phyloP scores from a whole-genome alignment of 345 rosid genomes.

The Dimocarpus longan region DNA sequence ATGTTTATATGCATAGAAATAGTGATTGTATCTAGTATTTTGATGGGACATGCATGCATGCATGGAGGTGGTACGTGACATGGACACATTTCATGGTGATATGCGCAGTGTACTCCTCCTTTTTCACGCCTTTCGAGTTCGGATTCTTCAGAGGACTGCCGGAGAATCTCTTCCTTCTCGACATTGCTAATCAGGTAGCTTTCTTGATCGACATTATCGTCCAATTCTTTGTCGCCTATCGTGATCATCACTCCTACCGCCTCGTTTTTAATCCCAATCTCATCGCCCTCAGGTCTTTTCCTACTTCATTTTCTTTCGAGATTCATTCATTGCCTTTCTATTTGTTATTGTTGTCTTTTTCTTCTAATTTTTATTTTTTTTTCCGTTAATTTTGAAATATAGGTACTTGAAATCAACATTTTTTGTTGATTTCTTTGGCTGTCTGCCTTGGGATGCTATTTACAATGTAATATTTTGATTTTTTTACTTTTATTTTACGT shows the following conservation, averaged over 20 bases:
- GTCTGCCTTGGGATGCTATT: constrained; percentile 86
- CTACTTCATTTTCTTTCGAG: background rate
- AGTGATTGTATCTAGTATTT: background rate
- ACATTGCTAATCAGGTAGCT: constrained; percentile 69
- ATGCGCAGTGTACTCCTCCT: constrained; percentile 89
- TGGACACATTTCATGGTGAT: constrained; percentile 78
- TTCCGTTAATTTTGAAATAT: background rate
- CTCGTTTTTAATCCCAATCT: constrained; percentile 53
- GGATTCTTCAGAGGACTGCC: constrained; percentile 88
- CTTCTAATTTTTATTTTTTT: background rate
- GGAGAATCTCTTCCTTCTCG: constrained; percentile 66
- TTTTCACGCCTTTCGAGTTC: constrained; percentile 87
- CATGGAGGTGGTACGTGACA: constrained; percentile 58
- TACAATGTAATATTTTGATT: constrained; percentile 49
- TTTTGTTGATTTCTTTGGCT: constrained; percentile 61
- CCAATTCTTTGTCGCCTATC: constrained; percentile 68
- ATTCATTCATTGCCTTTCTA: no score
- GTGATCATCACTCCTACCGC: constrained; percentile 55
- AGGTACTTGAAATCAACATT: constrained; percentile 84
- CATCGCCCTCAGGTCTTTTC: constrained; percentile 60
- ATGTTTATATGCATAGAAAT: background rate
- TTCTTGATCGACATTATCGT: constrained; percentile 70
- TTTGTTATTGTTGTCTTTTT: background rate
- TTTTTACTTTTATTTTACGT: background rate
- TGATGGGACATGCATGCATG: no score